Conservation (phyloP, 1,139 yeast species). For the Scheffersomyces titani region DNA sequence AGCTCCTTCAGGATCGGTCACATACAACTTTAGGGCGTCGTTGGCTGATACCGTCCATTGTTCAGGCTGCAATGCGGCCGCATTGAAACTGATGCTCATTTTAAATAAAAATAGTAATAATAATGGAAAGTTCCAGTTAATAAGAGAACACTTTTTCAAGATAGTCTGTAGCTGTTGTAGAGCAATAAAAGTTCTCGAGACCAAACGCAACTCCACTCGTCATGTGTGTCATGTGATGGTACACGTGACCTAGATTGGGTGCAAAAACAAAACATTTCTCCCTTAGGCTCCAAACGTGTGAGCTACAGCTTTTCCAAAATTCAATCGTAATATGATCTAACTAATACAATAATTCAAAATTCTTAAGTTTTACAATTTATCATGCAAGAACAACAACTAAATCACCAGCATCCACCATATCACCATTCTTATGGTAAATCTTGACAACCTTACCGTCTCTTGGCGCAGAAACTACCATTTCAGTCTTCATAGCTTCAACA, state of each 20-base stretch:
- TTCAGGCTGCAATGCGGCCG: constrained; percentile 17
- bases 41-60: constrained; percentile 18
- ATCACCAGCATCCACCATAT: constrained; percentile 96
- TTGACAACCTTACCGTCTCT: constrained; percentile 75
- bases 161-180: neutral
- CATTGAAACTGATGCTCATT: constrained; percentile 1
- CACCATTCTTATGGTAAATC: constrained; percentile 81
- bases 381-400: constrained; percentile 73
- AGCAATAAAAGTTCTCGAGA: neutral
- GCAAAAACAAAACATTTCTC: neutral
- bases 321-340: neutral
- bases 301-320: too few relatives aligned
- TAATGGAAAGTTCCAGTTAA: neutral
- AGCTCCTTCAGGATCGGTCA: constrained; percentile 58
- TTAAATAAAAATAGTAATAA: too few relatives aligned
- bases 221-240: neutral
- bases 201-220: neutral
- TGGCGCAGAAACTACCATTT: constrained; percentile 83
- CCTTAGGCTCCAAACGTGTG: neutral
- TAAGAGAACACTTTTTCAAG: neutral
- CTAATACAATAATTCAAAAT: neutral
- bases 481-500: constrained; percentile 98
- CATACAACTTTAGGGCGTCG: constrained; percentile 15
- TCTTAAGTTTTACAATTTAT: too few relatives aligned
- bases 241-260: neutral